These are phyloP conservation scores for Phascolomyces articulosus DNA, from an alignment of 371 early-diverging fungal genomes.

Conservation along the genomic window DNA sequence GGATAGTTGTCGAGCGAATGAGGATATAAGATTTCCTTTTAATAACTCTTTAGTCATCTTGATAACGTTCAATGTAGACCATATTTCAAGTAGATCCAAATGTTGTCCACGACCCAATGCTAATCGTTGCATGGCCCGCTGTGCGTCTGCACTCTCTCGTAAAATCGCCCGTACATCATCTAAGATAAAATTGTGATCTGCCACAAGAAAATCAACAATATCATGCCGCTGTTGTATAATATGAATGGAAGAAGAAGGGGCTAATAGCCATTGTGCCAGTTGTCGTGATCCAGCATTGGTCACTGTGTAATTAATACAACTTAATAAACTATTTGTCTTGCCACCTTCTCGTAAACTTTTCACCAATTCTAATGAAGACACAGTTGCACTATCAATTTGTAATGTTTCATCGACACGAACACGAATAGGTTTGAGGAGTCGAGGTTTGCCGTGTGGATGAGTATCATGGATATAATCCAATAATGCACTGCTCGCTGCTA, in stretches of 20 bases:
- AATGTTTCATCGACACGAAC: slow-evolving; percentile 49
- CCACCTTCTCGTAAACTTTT: slow-evolving; percentile 49
- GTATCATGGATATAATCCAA: slow-evolving; percentile 61
- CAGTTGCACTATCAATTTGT: slow-evolving; percentile 64
- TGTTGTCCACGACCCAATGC: slow-evolving; percentile 68
- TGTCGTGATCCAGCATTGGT: slow-evolving; percentile 84
- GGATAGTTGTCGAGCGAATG: not conserved
- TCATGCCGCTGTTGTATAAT: slow-evolving; percentile 68
- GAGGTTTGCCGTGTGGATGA: slow-evolving; percentile 47
- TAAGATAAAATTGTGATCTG: slow-evolving; percentile 50
- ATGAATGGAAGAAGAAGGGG: slow-evolving; percentile 62
- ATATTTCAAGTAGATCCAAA: slow-evolving; percentile 67
- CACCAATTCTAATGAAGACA: slow-evolving; percentile 62
- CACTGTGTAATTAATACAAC: slow-evolving; percentile 73
- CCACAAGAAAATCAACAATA: slow-evolving; percentile 69
- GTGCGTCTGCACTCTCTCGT: slow-evolving; percentile 67
- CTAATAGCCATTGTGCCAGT: slow-evolving; percentile 67
- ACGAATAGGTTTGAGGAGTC: slow-evolving; percentile 51
- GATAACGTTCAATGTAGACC: slow-evolving; percentile 54
- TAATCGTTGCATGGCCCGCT: slow-evolving; percentile 72
- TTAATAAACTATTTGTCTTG: slow-evolving; percentile 65
- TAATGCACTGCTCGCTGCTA: slow-evolving; percentile 55
- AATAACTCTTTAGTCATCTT: slow-evolving; percentile 10
- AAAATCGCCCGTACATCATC: slow-evolving; percentile 54
- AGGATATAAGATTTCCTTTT: not conserved